Evolutionary conservation across 805 yeast species (phyloP), one percentile per base, ranked within the genome.

Genomic region (Myxozyma kluyveri): DNA sequence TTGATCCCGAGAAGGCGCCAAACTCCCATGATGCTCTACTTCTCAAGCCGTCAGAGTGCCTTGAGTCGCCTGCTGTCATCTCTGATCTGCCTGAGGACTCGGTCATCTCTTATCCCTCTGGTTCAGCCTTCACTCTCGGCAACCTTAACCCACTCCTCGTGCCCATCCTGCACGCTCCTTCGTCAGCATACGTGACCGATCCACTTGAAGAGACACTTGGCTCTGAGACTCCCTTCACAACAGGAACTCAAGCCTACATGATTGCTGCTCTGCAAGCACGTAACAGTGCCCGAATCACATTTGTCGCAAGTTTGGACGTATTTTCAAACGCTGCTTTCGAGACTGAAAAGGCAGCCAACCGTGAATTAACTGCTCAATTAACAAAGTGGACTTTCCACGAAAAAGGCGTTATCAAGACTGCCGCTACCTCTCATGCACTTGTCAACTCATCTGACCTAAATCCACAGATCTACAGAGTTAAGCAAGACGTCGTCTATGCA

Each of bases 181-280:
- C 75, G 45, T 81, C 90, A 1, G 79, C 91, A 2, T 78, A 78
- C 65, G 41, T 59, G 4, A 71, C 67, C 61, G 75, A 75, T 58
- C 60, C 71, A 4, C 72, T 75, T 49, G 79, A 76, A 47, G 77
- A 73, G 17, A 75, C 71, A 17, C 63, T 67, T 24, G 69, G 72
- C n/a, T 68, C 75, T 37, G 76, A 72, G 26, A 45, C 60, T 10
- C 74, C 82, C 2, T 90, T 96, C 96, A 81, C 86, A 12, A 72
- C 82, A 32, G 96, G 96, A 27, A 74, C 81, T 39, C 95, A 90
- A 70, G 89, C 88, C 3, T 83, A 73, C 66, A 66, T 86, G 47
- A 80, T 82, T 21, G 95, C 81, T 7, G 93, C 82, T 1, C 78
- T 88, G 63, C 99, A 93, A 72, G 84, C 84, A 43, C 74, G 81